These are phyloP conservation scores for Aspergillus arachidicola DNA, from an alignment of 2,329 filamentous ascomycete species.

Conservation along the genomic window DNA sequence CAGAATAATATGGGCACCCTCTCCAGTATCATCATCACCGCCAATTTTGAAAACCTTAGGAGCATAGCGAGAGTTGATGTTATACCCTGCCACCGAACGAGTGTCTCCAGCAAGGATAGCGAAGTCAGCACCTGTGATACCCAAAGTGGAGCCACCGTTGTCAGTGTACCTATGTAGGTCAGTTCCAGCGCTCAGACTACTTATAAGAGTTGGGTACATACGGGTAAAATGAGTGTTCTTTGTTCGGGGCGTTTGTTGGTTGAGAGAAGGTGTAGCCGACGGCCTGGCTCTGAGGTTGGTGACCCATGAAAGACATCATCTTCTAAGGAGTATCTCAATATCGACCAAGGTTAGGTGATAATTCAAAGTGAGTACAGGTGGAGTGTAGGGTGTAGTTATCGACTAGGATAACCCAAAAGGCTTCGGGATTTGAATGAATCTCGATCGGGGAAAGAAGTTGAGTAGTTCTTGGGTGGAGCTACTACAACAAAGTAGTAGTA, in stretches of 20 bases:
- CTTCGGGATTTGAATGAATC: not conserved
- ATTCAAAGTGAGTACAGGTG: not conserved
- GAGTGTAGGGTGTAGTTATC: not conserved
- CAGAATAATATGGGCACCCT: conserved; percentile 82
- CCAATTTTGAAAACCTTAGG: conserved; percentile 98
- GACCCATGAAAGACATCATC: conserved; percentile 59
- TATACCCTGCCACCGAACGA: conserved; percentile 92
- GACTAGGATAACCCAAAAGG: not conserved
- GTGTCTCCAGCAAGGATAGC: conserved; percentile 97
- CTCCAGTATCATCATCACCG: conserved; percentile 81
- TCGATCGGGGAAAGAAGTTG: not conserved
- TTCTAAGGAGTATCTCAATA: conserved; percentile 19
- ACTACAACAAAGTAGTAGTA: not conserved
- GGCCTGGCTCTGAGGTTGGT: conserved; percentile 52
- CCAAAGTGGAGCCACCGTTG: conserved; percentile 94
- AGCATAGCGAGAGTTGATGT: conserved; percentile 94
- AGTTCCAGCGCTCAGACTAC: conserved; percentile 8
- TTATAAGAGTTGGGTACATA: conserved; percentile 50
- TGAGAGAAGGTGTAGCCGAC: conserved; percentile 64
- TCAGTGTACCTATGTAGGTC: conserved; percentile 72
- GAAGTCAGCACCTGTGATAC: conserved; percentile 92
- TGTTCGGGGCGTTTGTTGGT: conserved; percentile 51
- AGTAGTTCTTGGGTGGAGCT: conserved; percentile 12
- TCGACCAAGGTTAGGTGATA: not conserved
- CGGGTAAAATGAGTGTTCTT: conserved; percentile 86